Base-by-base conservation (phyloP, 176 grass and related monocot genomes). In the Rhynchospora breviuscula region DNA sequence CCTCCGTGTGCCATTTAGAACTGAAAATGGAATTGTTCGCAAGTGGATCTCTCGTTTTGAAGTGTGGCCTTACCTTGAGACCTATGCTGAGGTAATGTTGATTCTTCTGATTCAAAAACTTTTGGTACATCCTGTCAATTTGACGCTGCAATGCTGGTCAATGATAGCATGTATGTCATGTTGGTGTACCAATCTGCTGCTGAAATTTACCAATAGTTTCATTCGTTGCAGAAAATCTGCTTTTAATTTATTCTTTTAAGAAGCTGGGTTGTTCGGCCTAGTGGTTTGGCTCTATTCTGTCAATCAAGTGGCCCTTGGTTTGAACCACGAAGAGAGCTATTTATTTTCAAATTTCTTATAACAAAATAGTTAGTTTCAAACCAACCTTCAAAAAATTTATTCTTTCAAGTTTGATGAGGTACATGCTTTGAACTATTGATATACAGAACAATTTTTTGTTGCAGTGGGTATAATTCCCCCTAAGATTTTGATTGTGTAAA, bases 21-120 rank as follows among this genome's bases (percentile, higher is more conserved):
- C 91, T 22, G 96, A 99, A 25, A 86, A 90, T 54, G 96, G 96
- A 69, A 92, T 92, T 29, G 88, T 99, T 86, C 96, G 96, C 82
- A 99, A 99, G 83, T 99, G 96, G 96, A 99, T 99, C 88, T 99
- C 96, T 0, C 96, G 96, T 70, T 99, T 99, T 63, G 96, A 99
- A 91, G 96, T 99, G 73, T 99, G 96, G 96, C 96, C 96, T 0
- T 99, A 99, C 86, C 89, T 99, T 33, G 96, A 99, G 77, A 99
- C 89, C 17, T 99, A 93, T 82, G 90, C 96, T 17, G 96, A 99
- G 89, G 96, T 95, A 92, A 44, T 51, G 83, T 68, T 87, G 63
- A 66, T 58, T 53, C 52, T 8, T 2, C 33, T 48, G 9, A 81
- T 63, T 43, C 19, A 56, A 57, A 57, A 8, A 78, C 14, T 78